A percentile compares a stretch with the other conserved stretches of the same genome.
Evolutionary conservation across 495 filamentous ascomycete genomes (phyloP).

Genomic region (Cercophora newfieldiana): DNA sequence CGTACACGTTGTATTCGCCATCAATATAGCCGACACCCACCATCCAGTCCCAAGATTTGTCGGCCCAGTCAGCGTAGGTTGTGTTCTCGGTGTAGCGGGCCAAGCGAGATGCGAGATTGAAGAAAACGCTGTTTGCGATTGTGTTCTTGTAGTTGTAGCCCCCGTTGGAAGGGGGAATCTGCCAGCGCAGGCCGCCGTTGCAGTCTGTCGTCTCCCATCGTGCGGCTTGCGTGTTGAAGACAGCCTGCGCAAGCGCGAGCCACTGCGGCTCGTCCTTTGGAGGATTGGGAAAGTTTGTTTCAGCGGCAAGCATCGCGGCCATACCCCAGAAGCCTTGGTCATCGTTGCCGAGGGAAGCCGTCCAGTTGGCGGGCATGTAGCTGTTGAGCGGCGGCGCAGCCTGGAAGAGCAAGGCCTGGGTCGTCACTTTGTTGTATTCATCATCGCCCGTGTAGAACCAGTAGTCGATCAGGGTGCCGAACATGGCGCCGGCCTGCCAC

Average conservation of each 20-base stretch:
- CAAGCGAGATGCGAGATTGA: conserved; percentile 70
- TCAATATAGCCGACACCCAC: conserved; percentile 51
- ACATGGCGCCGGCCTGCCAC: conserved; percentile 81
- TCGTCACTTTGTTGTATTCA: conserved; percentile 58
- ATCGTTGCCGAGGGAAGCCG: conserved; percentile 63
- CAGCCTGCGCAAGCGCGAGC: conserved; percentile 78
- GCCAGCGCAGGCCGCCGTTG: conserved; percentile 78
- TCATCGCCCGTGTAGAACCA: conserved; percentile 65
- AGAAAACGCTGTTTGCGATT: conserved; percentile 66
- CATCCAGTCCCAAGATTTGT: conserved; percentile 69
- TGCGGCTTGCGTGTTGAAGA: conserved; percentile 71
- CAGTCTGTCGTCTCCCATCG: conserved; percentile 67
- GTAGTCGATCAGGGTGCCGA: conserved; percentile 68
- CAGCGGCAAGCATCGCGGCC: conserved; percentile 66
- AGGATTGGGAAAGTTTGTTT: conserved; percentile 62
- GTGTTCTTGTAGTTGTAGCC: conserved; percentile 81
- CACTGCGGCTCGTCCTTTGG: conserved; percentile 62
- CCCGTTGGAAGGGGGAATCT: conserved; percentile 71
- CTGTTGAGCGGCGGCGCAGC: conserved; percentile 53
- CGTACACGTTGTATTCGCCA: conserved; percentile 54
- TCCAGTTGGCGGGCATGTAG: conserved; percentile 65
- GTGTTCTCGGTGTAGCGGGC: conserved; percentile 69
- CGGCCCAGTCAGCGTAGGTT: conserved; percentile 71
- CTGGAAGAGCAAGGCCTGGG: conserved; percentile 59
- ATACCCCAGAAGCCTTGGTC: conserved; percentile 71